A percentile compares a stretch with the other conserved stretches of the same genome.
Evolutionary conservation across 768 basidiomycete genomes (phyloP).

Genomic region (Boletus vinaceobasis): DNA sequence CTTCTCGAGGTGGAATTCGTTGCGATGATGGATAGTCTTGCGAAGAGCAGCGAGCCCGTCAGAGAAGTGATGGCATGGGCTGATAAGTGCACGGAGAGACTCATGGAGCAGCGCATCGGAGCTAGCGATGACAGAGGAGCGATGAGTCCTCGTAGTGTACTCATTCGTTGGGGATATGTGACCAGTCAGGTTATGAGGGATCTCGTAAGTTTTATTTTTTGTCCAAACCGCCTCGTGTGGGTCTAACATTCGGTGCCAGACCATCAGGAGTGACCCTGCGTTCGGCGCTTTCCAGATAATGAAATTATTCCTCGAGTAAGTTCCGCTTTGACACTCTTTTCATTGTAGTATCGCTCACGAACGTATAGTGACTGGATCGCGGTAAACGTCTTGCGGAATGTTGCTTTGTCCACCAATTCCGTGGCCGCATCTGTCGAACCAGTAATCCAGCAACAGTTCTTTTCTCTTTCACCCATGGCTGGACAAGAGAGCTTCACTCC

Average conservation of each 20-base stretch:
- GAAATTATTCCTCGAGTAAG: constrained; percentile 87
- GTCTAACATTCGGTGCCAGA: constrained; percentile 42
- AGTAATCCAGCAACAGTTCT: constrained; percentile 87
- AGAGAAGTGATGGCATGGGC: constrained; percentile 89
- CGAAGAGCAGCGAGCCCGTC: constrained; percentile 75
- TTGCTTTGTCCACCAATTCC: constrained; percentile 86
- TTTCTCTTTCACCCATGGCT: constrained; percentile 83
- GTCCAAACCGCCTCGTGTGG: background rate
- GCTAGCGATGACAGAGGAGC: constrained; percentile 69
- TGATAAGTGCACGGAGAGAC: constrained; percentile 81
- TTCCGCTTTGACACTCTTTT: constrained; percentile 13
- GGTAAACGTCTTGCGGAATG: constrained; percentile 80
- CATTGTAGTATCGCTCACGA: constrained; percentile 17
- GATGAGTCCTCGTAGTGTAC: constrained; percentile 82
- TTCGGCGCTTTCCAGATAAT: constrained; percentile 92
- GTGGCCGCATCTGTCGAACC: constrained; percentile 91
- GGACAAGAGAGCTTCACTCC: constrained; percentile 76
- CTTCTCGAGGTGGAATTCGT: constrained; percentile 84
- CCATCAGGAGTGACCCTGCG: constrained; percentile 87
- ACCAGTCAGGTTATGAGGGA: constrained; percentile 92
- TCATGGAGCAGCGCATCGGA: constrained; percentile 68
- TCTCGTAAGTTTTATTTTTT: constrained; percentile 50
- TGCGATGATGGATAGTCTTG: constrained; percentile 63
- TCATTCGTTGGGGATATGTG: constrained; percentile 91
- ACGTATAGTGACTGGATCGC: constrained; percentile 83